Evolutionary conservation across 23 red algal genomes (phyloP).

Genomic region (Gracilariopsis chorda): DNA sequence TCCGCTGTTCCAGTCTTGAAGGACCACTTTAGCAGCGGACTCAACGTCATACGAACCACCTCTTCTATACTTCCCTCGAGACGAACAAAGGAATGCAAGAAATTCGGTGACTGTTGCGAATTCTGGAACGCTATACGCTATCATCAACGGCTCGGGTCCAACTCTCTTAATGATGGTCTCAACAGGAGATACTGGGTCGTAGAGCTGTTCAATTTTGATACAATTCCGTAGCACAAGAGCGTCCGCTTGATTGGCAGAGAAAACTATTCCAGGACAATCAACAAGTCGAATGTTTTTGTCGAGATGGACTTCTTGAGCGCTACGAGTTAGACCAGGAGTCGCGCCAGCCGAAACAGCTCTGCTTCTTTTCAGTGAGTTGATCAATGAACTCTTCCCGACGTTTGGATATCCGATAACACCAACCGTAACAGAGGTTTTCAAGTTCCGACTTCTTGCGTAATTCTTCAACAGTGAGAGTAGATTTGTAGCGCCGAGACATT

Average conservation of each 20-base stretch:
- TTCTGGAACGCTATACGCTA: conserved; percentile 65
- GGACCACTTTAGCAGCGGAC: conserved; percentile 79
- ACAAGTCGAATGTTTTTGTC: conserved; percentile 90
- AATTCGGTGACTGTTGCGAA: conserved; percentile 72
- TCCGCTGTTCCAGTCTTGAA: conserved; percentile 91
- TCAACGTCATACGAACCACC: conserved; percentile 84
- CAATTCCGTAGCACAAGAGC: conserved; percentile 86
- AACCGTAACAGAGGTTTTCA: conserved; percentile 69
- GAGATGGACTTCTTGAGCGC: conserved; percentile 90
- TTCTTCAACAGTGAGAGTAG: conserved; percentile 77
- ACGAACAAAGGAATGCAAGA: conserved; percentile 78
- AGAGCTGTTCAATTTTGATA: conserved; percentile 66
- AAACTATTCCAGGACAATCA: conserved; percentile 94
- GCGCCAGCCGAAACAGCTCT: conserved; percentile 76
- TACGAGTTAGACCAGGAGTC: conserved; percentile 85
- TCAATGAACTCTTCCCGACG: conserved; percentile 90
- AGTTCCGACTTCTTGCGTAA: conserved; percentile 55
- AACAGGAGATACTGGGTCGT: conserved; percentile 74
- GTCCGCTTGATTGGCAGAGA: conserved; percentile 41
- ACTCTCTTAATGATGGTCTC: conserved; percentile 73
- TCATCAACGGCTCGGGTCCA: conserved; percentile 70
- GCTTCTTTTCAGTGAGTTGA: conserved; percentile 85
- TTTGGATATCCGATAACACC: conserved; percentile 98
- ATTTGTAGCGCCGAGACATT: conserved; percentile 48
- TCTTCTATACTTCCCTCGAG: conserved; percentile 71